These are phyloP conservation scores for Trichosporon sp. DNA, from an alignment of 1,284 basidiomycete genomes.

Conservation along the genomic window DNA sequence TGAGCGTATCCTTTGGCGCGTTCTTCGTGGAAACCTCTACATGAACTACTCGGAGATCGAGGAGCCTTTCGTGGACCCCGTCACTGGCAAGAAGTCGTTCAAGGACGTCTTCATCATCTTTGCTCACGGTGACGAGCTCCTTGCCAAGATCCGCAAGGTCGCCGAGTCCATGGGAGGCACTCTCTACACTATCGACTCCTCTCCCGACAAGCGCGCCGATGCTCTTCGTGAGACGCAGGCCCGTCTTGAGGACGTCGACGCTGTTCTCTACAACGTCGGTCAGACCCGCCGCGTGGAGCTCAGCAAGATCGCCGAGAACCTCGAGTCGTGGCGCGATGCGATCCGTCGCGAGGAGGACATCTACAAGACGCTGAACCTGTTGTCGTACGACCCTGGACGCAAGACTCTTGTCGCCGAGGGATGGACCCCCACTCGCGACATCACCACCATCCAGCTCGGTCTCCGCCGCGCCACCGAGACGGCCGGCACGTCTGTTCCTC, in stretches of 20 bases:
- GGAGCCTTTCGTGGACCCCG: constrained; percentile 85
- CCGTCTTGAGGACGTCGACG: constrained; percentile 88
- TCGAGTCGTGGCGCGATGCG: constrained; percentile 89
- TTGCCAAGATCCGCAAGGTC: constrained; percentile 97
- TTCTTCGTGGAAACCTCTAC: constrained; percentile 95
- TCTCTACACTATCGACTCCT: constrained; percentile 91
- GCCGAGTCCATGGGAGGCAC: constrained; percentile 98
- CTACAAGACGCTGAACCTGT: constrained; percentile 88
- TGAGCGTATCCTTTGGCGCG: constrained; percentile 96
- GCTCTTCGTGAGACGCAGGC: constrained; percentile 82
- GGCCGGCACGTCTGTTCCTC: constrained; percentile 85
- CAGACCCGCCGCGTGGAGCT: constrained; percentile 79
- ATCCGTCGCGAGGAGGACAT: constrained; percentile 94
- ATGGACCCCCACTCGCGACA: constrained; percentile 92
- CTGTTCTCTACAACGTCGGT: constrained; percentile 86
- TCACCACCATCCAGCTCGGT: constrained; percentile 78
- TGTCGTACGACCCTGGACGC: constrained; percentile 87
- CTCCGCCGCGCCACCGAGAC: constrained; percentile 92
- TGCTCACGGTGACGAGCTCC: constrained; percentile 87
- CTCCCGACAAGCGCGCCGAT: constrained; percentile 84
- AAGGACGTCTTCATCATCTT: constrained; percentile 99
- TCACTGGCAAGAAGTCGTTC: constrained; percentile 71
- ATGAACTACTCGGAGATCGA: constrained; percentile 98
- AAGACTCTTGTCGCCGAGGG: constrained; percentile 97
- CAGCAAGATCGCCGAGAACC: constrained; percentile 74